Conservation (phyloP, 2,329 filamentous ascomycete genomes). For the Colletotrichum lentis region DNA sequence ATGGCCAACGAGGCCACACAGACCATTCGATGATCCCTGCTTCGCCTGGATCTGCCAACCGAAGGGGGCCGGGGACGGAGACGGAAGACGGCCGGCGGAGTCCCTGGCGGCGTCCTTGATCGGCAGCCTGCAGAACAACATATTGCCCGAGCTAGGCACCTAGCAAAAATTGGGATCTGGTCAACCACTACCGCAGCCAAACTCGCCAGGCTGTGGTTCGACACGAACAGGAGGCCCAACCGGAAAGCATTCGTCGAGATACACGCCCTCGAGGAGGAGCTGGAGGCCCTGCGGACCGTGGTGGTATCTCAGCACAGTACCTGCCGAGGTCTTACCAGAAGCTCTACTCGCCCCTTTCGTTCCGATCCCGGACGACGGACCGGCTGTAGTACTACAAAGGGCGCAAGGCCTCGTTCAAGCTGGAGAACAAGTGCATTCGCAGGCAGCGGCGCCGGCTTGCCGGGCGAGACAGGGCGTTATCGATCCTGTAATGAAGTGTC, state of each 20-base stretch:
- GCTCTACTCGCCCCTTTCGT: conserved; percentile 1
- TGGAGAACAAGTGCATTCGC: conserved; percentile 10
- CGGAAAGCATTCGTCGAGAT: conserved; percentile 39
- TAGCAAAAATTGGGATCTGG: conserved; percentile 9
- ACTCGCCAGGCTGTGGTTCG: conserved; percentile 26
- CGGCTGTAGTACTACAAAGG: conserved; percentile 15
- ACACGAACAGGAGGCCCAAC: conserved; percentile 35
- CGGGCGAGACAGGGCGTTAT: not conserved
- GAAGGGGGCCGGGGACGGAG: no score
- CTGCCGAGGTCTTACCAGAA: conserved; percentile 10
- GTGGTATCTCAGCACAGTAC: conserved; percentile 21
- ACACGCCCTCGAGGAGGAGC: conserved; percentile 38
- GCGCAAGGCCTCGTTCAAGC: conserved; percentile 12
- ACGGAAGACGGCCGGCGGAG: conserved; percentile 14
- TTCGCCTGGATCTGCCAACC: conserved; percentile 7
- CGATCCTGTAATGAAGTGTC: conserved; percentile 9
- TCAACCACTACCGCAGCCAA: conserved; percentile 29
- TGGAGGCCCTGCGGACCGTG: conserved; percentile 34
- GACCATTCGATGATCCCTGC: conserved; percentile 17
- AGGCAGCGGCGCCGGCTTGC: not conserved
- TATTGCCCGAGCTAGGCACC: not conserved
- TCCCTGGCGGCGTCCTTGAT: conserved; percentile 26
- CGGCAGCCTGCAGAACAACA: conserved; percentile 27
- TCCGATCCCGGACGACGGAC: conserved; percentile 12
- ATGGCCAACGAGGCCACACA: not conserved